Evolutionary conservation across 108 stramenopile genomes (phyloP), one percentile per base, ranked within the genome.

Genomic region (Seminavis robusta): DNA sequence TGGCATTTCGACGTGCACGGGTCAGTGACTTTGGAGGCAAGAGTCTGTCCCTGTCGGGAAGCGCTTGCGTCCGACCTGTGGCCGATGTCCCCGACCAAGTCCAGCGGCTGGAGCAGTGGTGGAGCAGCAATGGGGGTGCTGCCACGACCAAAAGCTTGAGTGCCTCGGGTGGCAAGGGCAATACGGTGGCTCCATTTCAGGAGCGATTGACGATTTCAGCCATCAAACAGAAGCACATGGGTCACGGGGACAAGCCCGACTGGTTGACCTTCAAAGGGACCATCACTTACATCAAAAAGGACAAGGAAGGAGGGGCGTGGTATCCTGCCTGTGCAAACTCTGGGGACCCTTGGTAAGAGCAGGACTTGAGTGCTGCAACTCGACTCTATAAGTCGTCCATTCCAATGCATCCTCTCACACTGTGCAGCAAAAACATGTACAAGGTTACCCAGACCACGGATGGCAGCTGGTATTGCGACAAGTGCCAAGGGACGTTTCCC

Each of bases 241-340:
- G 97, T 27, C 73, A 77, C 66, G 66, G 71, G 24, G 95, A 95
- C 32, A 97, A 98, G 81, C 84, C 91, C 23, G 97, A 98, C 67
- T 98, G 71, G 50, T 43, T 95, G 19, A 57, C 47, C 27, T 89
- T 98, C 65, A 93, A 94, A 79, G 95, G 65, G 11, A 88, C 87
- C 29, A 59, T 96, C 47, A 90, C 81, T 48, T 96, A 94, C 71
- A 74, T 97, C 67, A 94, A 94, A 63, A 78, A 85, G 46, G 95
- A 97, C 71, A 94, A 85, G 71, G 80, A 81, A 47, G 88, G 92
- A 34, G 92, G 92, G 9, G 90, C 93, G 6, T 98, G 97, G 97
- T 98, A 98, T 77, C 85, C 93, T 3, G 93, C 96, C 34, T 97
- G 96, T 65, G 67, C 82, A 50, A 94, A 94, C 61, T 44, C 90